A percentile compares a stretch with the other conserved stretches of the same genome.
These are phyloP conservation scores for Mycena vitilis DNA, from an alignment of 768 basidiomycete genomes.

Conservation along the genomic window DNA sequence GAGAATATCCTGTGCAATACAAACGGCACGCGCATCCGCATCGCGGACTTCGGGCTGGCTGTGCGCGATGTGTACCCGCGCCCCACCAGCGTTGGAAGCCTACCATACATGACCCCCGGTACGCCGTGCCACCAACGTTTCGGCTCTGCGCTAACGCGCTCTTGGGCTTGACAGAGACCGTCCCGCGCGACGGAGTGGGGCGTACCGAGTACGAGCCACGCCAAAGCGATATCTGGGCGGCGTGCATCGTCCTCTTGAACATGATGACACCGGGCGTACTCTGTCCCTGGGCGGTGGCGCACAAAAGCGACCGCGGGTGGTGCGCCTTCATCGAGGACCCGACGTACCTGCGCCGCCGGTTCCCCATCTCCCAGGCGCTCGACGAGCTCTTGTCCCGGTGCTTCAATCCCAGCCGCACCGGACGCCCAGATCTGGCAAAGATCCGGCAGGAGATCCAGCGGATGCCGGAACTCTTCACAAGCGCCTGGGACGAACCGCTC, in stretches of 20 bases:
- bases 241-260: slow-evolving; percentile 68
- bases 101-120: slow-evolving; percentile 17
- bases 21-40: slow-evolving; percentile 52
- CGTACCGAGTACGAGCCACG: slow-evolving; percentile 31
- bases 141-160: neutral
- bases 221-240: slow-evolving; percentile 59
- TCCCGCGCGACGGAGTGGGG: no score
- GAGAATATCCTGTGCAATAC: slow-evolving; percentile 76
- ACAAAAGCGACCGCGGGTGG: slow-evolving; percentile 60
- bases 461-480: slow-evolving; percentile 53
- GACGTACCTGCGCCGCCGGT: slow-evolving; percentile 58
- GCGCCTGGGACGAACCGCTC: neutral
- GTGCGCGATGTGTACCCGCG: slow-evolving; percentile 35
- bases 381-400: slow-evolving; percentile 61
- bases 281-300: slow-evolving; percentile 64
- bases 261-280: slow-evolving; percentile 57
- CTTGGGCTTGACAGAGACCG: no score
- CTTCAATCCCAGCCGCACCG: slow-evolving; percentile 56
- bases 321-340: slow-evolving; percentile 56
- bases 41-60: slow-evolving; percentile 66
- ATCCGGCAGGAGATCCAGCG: slow-evolving; percentile 54
- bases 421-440: slow-evolving; percentile 56
- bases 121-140: neutral
- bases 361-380: slow-evolving; percentile 62
- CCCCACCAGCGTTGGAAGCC: slow-evolving; percentile 38